These are phyloP conservation scores for Moniliophthora roreri DNA, from an alignment of 1,284 basidiomycete species.

Conservation along the genomic window DNA sequence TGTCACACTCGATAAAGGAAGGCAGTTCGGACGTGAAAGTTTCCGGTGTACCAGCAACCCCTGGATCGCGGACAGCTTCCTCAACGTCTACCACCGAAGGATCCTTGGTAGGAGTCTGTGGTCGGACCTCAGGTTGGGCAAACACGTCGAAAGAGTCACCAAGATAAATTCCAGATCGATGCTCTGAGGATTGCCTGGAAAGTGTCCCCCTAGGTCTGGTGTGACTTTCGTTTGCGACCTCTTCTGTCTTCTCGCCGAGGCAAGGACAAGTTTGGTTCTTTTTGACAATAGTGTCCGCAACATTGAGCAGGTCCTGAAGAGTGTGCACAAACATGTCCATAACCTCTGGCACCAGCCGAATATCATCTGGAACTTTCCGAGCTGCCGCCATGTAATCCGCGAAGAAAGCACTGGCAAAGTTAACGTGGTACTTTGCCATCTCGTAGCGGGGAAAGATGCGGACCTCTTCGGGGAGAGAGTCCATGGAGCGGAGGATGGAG, in stretches of 20 bases:
- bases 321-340: conserved; percentile 10
- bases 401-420: conserved; percentile 19
- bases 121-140: background rate
- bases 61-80: background rate
- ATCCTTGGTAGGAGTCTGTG: background rate
- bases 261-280: background rate
- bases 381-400: conserved; percentile 5
- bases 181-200: too few species aligned
- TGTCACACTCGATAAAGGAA: background rate
- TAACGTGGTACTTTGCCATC: conserved; percentile 18
- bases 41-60: background rate
- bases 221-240: too few species aligned
- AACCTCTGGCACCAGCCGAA: conserved; percentile 8
- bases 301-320: background rate
- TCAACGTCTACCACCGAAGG: background rate
- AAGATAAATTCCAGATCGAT: too few species aligned
- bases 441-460: conserved; percentile 19
- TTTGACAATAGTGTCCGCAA: background rate
- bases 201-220: too few species aligned
- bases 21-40: background rate
- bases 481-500: conserved; percentile 20
- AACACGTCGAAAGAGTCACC: too few species aligned
- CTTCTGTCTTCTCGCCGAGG: background rate
- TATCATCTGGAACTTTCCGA: background rate
- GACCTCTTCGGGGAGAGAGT: conserved; percentile 19